Evolutionary conservation across 2,329 filamentous ascomycete genomes (phyloP), one percentile per base, ranked within the genome.

Genomic region (Xylaria multiplex): DNA sequence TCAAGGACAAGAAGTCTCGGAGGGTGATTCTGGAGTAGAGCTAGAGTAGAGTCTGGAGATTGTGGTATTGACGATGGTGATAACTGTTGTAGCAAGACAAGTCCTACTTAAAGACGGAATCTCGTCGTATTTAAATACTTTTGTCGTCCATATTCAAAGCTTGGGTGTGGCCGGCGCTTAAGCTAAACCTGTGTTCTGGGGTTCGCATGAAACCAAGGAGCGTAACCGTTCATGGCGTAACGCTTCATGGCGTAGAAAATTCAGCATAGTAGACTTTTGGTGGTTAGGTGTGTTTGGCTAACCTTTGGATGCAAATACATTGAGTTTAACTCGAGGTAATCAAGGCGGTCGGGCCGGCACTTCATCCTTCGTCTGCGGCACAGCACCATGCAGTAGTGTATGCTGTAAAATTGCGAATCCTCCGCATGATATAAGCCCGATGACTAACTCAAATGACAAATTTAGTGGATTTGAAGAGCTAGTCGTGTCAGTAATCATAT

Each of bases 401-500:
- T 45, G 6, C 30, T 27, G 14, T 32, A n/a, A 40, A 24, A 27
- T 30, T 24, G 19, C 22, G 19, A 32, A 64, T 60, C 49, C 49
- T 24, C 43, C 13, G 24, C 32, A 52, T 52, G 49, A 35, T 43
- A 6, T 46, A 37, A 40, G 35, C 27, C 4, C 24, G 11, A 46
- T 45, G 40, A 46, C 50, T 48, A 62, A 50, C 37, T 14, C 3
- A 6, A 7, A 52, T 50, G 53, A 27, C 60, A 46, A 6, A 50
- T 49, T 45, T 43, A 24, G 56, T 7, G 9, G 43, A 16, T 42
- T 43, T 45, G 7, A 24, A 27, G 30, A 27, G 9, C n/a, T 46
- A 37, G 50, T 53, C 30, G 11, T 37, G 30, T 52, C 45, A 37
- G 42, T 6, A 1, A 19, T 22, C 35, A 43, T 40, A 14, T 35